These are phyloP conservation scores for Nectriaceae sp. DNA, from an alignment of 2,329 filamentous ascomycete species.

Conservation along the genomic window DNA sequence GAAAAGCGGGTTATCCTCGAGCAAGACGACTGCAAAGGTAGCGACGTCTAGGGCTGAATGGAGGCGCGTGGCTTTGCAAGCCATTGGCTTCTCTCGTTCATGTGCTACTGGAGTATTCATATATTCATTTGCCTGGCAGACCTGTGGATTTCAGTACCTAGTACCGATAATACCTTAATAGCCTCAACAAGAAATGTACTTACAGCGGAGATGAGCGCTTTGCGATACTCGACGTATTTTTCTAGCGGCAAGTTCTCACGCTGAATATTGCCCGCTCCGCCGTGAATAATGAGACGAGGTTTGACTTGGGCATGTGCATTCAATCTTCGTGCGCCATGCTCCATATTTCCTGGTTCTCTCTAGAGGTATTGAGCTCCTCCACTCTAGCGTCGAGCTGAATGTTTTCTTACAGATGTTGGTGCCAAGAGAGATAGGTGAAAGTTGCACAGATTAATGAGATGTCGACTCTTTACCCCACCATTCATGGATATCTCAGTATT, in stretches of 20 bases:
- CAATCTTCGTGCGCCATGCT: slow-evolving; percentile 24
- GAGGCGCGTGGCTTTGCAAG: not conserved
- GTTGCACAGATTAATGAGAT: too few species aligned
- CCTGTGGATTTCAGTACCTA: slow-evolving; percentile 29
- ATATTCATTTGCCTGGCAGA: slow-evolving; percentile 47
- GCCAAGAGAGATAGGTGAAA: too few species aligned
- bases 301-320: slow-evolving; percentile 34
- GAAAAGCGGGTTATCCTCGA: slow-evolving; percentile 82
- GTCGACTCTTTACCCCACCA: too few species aligned
- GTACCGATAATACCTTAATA: too few species aligned
- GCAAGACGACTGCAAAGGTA: slow-evolving; percentile 70
- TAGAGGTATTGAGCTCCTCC: slow-evolving; percentile 3
- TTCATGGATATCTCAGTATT: too few species aligned
- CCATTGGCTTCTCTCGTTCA: slow-evolving; percentile 9
- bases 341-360: slow-evolving; percentile 46
- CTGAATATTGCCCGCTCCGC: slow-evolving; percentile 71
- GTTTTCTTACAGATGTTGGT: too few species aligned
- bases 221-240: slow-evolving; percentile 59
- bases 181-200: slow-evolving; percentile 8
- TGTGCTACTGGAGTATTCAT: slow-evolving; percentile 41
- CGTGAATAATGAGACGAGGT: slow-evolving; percentile 70
- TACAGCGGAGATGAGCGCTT: slow-evolving; percentile 64
- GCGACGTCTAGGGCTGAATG: slow-evolving; percentile 72
- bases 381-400: slow-evolving; percentile 21
- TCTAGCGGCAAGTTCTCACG: slow-evolving; percentile 59